Percentiles rank a stretch among this genome's conserved stretches.
These are phyloP conservation scores for Shiraia sp. DNA, from an alignment of 2,329 filamentous ascomycete species.

Conservation along the genomic window DNA sequence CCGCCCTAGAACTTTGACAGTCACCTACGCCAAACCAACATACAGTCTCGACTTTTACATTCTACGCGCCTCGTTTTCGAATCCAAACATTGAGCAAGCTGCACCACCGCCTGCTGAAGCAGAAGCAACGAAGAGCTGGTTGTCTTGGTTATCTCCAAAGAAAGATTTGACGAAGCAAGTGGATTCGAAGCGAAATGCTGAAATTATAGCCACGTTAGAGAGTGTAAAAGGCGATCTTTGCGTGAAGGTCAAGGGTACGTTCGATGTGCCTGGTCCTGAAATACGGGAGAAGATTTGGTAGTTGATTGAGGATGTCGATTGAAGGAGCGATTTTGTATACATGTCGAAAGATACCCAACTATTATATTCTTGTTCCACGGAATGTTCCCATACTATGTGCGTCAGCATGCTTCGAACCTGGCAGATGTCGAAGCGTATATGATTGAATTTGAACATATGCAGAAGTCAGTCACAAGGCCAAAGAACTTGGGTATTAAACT, in stretches of 20 bases:
- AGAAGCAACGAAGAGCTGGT: conserved; percentile 32
- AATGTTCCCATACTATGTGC: too few relatives aligned
- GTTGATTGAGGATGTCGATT: too few relatives aligned
- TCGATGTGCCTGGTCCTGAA: conserved; percentile 9
- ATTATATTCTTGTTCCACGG: too few relatives aligned
- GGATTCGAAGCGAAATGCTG: conserved; percentile 36
- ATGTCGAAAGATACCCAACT: too few relatives aligned
- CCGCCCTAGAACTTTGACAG: conserved; percentile 44
- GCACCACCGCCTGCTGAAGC: conserved; percentile 28
- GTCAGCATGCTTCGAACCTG: too few relatives aligned
- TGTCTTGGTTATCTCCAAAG: conserved; percentile 34
- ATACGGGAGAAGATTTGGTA: conserved; percentile 1
- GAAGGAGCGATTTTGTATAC: too few relatives aligned
- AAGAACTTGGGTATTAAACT: too few relatives aligned
- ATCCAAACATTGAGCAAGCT: conserved; percentile 26
- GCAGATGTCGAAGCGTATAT: too few relatives aligned
- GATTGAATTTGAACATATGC: too few relatives aligned
- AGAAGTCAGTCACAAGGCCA: too few relatives aligned
- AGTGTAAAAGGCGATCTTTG: conserved; percentile 59
- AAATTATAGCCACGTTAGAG: conserved; percentile 60
- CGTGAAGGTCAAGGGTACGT: conserved; percentile 57
- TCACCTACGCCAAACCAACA: conserved; percentile 67
- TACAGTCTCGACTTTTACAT: conserved; percentile 66
- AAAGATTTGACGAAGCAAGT: conserved; percentile 53
- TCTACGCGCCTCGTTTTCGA: conserved; percentile 54